These are phyloP conservation scores for Styphnolobium japonicum DNA, from an alignment of 306 rosid genomes.

Conservation along the genomic window DNA sequence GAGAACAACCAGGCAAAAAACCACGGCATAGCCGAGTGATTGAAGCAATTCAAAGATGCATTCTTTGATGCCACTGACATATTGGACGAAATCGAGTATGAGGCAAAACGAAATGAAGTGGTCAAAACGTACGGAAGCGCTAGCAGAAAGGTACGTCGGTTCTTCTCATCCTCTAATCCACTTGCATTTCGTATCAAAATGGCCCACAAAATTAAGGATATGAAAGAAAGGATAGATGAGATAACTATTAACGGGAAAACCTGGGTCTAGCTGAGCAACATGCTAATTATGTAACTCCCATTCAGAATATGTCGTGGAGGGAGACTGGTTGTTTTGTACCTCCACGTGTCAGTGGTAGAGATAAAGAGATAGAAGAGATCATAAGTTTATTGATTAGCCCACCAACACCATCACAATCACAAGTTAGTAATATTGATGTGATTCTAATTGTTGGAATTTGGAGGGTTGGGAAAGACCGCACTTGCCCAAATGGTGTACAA, in stretches of 20 bases:
- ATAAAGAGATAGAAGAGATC: background rate
- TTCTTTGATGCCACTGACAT: background rate
- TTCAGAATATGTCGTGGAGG: background rate
- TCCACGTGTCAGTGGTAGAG: background rate
- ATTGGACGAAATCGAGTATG: background rate
- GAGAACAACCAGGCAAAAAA: background rate
- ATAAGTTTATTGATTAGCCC: background rate
- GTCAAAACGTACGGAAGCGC: background rate
- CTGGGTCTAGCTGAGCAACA: background rate
- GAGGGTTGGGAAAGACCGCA: background rate
- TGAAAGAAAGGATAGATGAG: background rate
- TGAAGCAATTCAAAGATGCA: background rate
- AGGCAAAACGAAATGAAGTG: background rate
- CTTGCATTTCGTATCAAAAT: background rate
- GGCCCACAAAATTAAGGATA: background rate
- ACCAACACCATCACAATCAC: too few species aligned
- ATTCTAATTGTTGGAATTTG: background rate
- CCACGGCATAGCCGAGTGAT: background rate
- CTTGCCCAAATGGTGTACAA: background rate
- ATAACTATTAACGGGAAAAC: background rate
- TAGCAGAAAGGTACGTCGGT: background rate
- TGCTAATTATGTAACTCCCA: background rate
- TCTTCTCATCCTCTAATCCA: background rate
- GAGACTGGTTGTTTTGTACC: background rate
- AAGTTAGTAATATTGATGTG: background rate